A percentile compares a stretch with the other conserved stretches of the same genome.
phyloP scores from a whole-genome alignment of 129 eudicot genomes.

The Helichrysum umbraculigerum region DNA sequence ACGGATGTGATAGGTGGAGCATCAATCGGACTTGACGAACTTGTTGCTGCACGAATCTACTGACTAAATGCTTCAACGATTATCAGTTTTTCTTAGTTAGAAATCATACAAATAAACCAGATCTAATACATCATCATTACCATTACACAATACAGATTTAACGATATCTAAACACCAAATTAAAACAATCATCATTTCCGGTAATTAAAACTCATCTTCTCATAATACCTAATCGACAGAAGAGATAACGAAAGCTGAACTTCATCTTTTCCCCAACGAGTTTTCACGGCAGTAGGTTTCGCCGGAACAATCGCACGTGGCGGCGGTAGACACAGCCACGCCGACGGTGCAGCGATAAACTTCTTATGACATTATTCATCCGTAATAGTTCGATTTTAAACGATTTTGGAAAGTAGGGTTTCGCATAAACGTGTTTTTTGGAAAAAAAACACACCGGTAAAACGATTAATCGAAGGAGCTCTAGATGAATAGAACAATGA shows the following conservation, averaged over 20 bases:
- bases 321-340: constrained; percentile 55
- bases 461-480: too few relatives aligned
- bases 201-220: constrained; percentile 73
- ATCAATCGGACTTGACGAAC: too few relatives aligned
- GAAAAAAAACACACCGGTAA: too few relatives aligned
- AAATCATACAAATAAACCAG: not conserved
- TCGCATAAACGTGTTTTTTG: too few relatives aligned
- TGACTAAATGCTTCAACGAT: too few relatives aligned
- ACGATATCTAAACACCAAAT: not conserved
- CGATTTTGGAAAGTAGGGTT: too few relatives aligned
- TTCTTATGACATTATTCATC: too few relatives aligned
- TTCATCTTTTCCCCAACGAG: constrained; percentile 94
- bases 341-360: constrained; percentile 38
- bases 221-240: constrained; percentile 74
- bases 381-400: too few relatives aligned
- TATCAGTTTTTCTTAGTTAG: constrained; percentile 35
- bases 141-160: not conserved
- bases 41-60: too few relatives aligned
- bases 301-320: constrained; percentile 39
- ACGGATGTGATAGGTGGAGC: too few relatives aligned
- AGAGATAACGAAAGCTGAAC: constrained; percentile 73
- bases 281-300: constrained; percentile 34
- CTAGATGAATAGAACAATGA: too few relatives aligned
- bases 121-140: not conserved
- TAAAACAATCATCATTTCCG: constrained; percentile 39